Conservation (phyloP, 495 filamentous ascomycete species). For the Talaromyces thailandensis region DNA sequence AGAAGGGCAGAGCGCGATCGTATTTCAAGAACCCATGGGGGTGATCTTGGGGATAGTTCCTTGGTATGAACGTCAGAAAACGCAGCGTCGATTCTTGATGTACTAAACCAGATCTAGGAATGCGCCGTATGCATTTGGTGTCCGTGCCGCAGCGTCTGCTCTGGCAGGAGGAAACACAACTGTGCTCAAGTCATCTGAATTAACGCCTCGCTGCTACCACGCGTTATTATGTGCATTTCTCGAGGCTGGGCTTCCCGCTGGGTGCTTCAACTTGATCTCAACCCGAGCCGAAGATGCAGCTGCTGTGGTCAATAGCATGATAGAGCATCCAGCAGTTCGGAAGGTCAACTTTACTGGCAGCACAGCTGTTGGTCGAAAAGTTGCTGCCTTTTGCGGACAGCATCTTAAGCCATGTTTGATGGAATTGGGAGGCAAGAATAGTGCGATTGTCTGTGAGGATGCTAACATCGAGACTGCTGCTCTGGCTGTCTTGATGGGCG, state of each 20-base stretch:
- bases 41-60: slow-evolving; percentile 77
- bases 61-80: slow-evolving; percentile 37
- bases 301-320: slow-evolving; percentile 45
- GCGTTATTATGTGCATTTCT: slow-evolving; percentile 59
- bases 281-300: slow-evolving; percentile 44
- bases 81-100: background rate
- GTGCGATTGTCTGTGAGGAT: slow-evolving; percentile 48
- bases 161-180: slow-evolving; percentile 74
- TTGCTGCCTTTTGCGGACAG: slow-evolving; percentile 42
- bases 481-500: slow-evolving; percentile 35
- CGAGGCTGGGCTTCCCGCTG: slow-evolving; percentile 60
- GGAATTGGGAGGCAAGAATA: slow-evolving; percentile 56
- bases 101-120: slow-evolving; percentile 23
- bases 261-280: slow-evolving; percentile 45
- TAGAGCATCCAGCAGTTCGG: slow-evolving; percentile 46
- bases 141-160: slow-evolving; percentile 61
- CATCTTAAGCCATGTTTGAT: slow-evolving; percentile 51
- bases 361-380: slow-evolving; percentile 46
- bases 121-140: slow-evolving; percentile 53
- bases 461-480: slow-evolving; percentile 46
- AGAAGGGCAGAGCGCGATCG: slow-evolving; percentile 51
- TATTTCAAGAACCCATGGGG: slow-evolving; percentile 73
- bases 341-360: slow-evolving; percentile 57
- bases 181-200: slow-evolving; percentile 70
- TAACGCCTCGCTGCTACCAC: slow-evolving; percentile 68